Conservation (phyloP, 768 basidiomycete genomes). For the Termitomyces sp. region DNA sequence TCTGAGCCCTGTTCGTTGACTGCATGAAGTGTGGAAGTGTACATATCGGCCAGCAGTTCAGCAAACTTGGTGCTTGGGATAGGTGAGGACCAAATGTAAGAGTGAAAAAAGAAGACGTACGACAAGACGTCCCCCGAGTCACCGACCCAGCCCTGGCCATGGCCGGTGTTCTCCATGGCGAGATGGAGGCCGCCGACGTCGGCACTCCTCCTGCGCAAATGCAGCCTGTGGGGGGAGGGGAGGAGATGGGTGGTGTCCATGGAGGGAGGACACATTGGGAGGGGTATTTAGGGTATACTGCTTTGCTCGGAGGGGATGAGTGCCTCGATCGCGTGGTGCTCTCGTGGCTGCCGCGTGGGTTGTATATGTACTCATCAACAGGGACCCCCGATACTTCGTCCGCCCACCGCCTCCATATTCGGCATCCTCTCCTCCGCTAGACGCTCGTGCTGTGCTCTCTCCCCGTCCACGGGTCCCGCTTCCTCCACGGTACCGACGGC, state of each 20-base stretch:
- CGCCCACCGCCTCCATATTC: constrained; percentile 1
- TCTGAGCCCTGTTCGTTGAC: constrained; percentile 51
- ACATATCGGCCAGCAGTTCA: constrained; percentile 82
- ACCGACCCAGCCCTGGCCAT: constrained; percentile 68
- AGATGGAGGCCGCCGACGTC: constrained; percentile 87
- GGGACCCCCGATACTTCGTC: constrained; percentile 16
- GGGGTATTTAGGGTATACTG: constrained; percentile 3
- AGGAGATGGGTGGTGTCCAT: constrained; percentile 4
- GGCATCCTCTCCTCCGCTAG: background rate
- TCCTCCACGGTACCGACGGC: constrained; percentile 1
- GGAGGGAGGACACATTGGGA: constrained; percentile 4
- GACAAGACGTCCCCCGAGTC: constrained; percentile 35
- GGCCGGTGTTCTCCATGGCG: constrained; percentile 55
- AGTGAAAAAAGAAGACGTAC: constrained; percentile 30
- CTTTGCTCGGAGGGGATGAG: constrained; percentile 18
- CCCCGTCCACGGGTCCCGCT: background rate
- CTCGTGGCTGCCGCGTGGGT: constrained; percentile 42
- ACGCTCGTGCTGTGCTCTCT: background rate
- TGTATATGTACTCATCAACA: constrained; percentile 14
- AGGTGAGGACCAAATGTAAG: background rate
- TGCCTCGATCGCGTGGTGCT: constrained; percentile 36
- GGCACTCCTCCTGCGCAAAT: constrained; percentile 63
- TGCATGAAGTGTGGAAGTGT: constrained; percentile 66
- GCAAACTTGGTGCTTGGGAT: constrained; percentile 55
- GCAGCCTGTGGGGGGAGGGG: constrained; percentile 4